Conservation (phyloP, 2,329 filamentous ascomycete species). For the Coniochaeta prunicola region DNA sequence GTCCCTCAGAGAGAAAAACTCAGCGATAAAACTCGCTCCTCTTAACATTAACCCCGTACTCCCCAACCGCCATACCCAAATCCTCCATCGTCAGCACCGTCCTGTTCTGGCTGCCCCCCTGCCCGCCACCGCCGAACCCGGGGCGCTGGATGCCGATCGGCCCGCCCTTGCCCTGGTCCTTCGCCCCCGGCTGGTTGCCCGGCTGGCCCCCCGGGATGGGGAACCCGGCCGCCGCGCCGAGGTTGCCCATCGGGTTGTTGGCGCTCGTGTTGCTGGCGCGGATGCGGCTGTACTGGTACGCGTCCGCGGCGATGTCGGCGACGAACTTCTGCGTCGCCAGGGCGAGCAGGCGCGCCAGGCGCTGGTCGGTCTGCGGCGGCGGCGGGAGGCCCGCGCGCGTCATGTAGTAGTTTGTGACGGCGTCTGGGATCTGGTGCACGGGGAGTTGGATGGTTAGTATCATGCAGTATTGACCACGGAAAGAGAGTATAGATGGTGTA, state of each 20-base stretch:
- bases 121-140: slow-evolving; percentile 80
- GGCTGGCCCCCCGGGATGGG: slow-evolving; percentile 45
- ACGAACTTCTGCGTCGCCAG: slow-evolving; percentile 99
- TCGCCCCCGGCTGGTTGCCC: slow-evolving; percentile 32
- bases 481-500: background rate
- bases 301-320: slow-evolving; percentile 92
- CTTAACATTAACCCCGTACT: slow-evolving; percentile 98
- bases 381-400: slow-evolving; percentile 91
- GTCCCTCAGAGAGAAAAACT: slow-evolving; percentile 67
- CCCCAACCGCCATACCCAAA: slow-evolving; percentile 91
- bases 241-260: slow-evolving; percentile 85
- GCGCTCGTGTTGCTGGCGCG: slow-evolving; percentile 83
- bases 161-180: slow-evolving; percentile 45
- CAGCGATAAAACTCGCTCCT: slow-evolving; percentile 87
- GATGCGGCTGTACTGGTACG: slow-evolving; percentile 96
- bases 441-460: background rate
- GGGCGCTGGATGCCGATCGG: slow-evolving; percentile 68
- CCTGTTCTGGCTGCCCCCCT: slow-evolving; percentile 79
- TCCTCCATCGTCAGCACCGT: slow-evolving; percentile 99
- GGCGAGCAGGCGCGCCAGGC: slow-evolving; percentile 85
- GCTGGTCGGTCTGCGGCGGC: slow-evolving; percentile 81
- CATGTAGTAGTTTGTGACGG: slow-evolving; percentile 96
- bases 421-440: slow-evolving; percentile 76
- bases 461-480: background rate
- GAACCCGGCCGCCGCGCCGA: slow-evolving; percentile 69